A percentile compares a stretch with the other conserved stretches of the same genome.
phyloP scores from a whole-genome alignment of 108 stramenopile species.

The Nitzschia sp. region DNA sequence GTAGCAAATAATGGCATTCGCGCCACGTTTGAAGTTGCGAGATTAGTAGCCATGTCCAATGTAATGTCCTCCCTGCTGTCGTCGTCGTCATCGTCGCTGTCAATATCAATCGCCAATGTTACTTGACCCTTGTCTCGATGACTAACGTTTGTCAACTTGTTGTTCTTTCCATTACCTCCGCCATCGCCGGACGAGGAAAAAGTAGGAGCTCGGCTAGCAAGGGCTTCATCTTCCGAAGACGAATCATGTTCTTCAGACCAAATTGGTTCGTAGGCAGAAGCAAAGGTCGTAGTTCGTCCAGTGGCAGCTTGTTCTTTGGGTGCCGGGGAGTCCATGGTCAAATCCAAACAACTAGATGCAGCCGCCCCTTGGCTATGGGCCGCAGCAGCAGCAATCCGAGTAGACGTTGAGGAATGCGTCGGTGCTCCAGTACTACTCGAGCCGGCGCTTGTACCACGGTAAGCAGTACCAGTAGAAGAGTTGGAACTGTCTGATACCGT shows the following conservation, averaged over 20 bases:
- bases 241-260: not conserved
- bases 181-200: too few species aligned
- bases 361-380: not conserved
- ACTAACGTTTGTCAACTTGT: too few species aligned
- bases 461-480: slow-evolving; percentile 4
- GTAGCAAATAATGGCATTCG: too few species aligned
- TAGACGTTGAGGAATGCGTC: not conserved
- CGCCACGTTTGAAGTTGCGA: too few species aligned
- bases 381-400: not conserved
- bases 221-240: too few species aligned
- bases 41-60: too few species aligned
- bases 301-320: not conserved
- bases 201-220: too few species aligned
- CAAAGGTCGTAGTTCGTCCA: not conserved
- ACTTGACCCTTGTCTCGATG: too few species aligned
- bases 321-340: slow-evolving; percentile 8
- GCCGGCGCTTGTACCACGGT: not conserved
- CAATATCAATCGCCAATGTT: too few species aligned
- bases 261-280: not conserved
- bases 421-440: not conserved
- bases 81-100: too few species aligned
- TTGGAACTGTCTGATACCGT: not conserved
- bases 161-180: too few species aligned
- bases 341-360: slow-evolving; percentile 1
- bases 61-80: too few species aligned